Conservation (phyloP, 768 basidiomycete genomes). For the Psilocybe azurescens region DNA sequence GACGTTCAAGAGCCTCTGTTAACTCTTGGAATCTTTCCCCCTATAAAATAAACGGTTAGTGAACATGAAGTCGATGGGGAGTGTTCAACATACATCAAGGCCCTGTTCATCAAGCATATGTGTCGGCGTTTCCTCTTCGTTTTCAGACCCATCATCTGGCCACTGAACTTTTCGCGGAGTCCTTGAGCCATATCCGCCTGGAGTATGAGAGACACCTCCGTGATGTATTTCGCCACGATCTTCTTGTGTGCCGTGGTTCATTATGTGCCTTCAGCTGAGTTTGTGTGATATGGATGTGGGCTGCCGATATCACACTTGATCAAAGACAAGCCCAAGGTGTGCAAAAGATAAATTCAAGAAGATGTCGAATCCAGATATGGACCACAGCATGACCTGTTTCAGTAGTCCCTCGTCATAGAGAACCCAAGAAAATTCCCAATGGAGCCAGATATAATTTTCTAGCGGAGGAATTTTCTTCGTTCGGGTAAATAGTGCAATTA, state of each 20-base stretch:
- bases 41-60: constrained; percentile 32
- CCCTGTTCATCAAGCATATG: constrained; percentile 60
- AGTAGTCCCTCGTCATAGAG: constrained; percentile 6
- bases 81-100: constrained; percentile 46
- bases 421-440: constrained; percentile 3
- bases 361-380: not conserved
- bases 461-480: not conserved
- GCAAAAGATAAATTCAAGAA: not conserved
- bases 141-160: constrained; percentile 33
- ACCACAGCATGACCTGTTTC: constrained; percentile 3
- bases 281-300: not conserved
- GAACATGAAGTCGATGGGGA: constrained; percentile 11
- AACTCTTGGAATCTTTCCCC: constrained; percentile 49
- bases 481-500: not conserved
- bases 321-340: no score
- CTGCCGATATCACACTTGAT: not conserved
- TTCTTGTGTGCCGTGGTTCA: not conserved
- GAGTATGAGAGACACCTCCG: not conserved
- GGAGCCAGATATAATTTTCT: constrained; percentile 6
- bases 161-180: constrained; percentile 61
- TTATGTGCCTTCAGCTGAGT: not conserved
- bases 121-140: constrained; percentile 18
- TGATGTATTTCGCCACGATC: not conserved
- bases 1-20: constrained; percentile 55
- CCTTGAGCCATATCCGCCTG: constrained; percentile 36